Percentiles rank a stretch among this genome's conserved stretches.
These are phyloP conservation scores for Leucocoprinus sp. DNA, from an alignment of 768 basidiomycete species.

Conservation along the genomic window DNA sequence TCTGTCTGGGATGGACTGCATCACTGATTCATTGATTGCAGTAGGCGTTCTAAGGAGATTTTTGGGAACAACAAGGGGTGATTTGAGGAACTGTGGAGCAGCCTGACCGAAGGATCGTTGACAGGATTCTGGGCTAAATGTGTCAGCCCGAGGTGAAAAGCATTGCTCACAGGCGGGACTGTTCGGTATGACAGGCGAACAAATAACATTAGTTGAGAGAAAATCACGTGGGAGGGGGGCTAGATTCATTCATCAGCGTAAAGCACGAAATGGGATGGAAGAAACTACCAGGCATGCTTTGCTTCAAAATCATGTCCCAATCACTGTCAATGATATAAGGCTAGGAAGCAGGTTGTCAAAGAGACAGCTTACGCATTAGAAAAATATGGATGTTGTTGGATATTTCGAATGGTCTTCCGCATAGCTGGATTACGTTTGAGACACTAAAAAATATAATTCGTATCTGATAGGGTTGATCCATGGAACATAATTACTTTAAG, in stretches of 20 bases:
- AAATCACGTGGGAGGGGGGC: conserved; percentile 3
- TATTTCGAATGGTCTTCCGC: conserved; percentile 30
- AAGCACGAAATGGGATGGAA: too few species aligned
- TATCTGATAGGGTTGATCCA: too few species aligned
- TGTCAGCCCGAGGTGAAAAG: background rate
- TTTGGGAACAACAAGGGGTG: conserved; percentile 11
- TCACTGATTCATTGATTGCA: background rate
- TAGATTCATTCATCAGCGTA: background rate
- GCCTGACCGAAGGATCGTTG: background rate
- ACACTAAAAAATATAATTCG: conserved; percentile 29
- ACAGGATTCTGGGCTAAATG: background rate
- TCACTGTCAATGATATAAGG: conserved; percentile 20
- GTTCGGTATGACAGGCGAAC: background rate
- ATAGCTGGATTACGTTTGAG: conserved; percentile 46
- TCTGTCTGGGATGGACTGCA: background rate
- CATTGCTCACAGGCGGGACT: background rate
- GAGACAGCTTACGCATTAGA: conserved; percentile 32
- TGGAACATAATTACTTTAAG: conserved; percentile 26
- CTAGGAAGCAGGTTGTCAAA: conserved; percentile 10
- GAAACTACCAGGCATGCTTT: conserved; percentile 20
- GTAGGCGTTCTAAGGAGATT: background rate
- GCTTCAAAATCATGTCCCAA: conserved; percentile 30
- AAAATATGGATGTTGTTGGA: conserved; percentile 45
- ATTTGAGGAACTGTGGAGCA: conserved; percentile 10
- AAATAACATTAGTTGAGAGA: background rate